These are phyloP conservation scores for Cladophialophora bantiana DNA, from an alignment of 2,329 filamentous ascomycete species.

Conservation along the genomic window DNA sequence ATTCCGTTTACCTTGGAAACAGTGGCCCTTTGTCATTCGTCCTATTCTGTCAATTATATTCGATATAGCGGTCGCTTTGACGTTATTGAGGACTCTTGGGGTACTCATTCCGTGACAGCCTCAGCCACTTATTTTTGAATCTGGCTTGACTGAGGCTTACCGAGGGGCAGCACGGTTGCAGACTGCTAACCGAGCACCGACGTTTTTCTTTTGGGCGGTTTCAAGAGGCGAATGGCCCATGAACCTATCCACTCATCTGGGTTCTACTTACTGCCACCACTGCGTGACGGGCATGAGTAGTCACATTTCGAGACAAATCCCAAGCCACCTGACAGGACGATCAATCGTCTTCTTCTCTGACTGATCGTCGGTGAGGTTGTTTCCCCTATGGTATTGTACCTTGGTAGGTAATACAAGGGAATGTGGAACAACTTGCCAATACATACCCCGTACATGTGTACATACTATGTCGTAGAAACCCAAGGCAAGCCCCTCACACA, in stretches of 20 bases:
- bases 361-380: conserved; percentile 11
- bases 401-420: not conserved
- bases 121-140: not conserved
- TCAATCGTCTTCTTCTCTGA: conserved; percentile 11
- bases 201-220: not conserved
- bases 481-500: not conserved
- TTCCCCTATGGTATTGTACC: not conserved
- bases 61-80: too few species aligned
- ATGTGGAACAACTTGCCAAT: too few species aligned
- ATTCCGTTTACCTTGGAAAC: too few species aligned
- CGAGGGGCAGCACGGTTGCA: not conserved
- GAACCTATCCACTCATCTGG: not conserved
- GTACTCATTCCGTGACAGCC: not conserved
- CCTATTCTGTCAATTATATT: too few species aligned
- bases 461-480: not conserved
- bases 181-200: not conserved
- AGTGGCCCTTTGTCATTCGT: too few species aligned
- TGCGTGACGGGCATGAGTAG: not conserved
- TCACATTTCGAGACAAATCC: not conserved
- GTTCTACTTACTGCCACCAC: not conserved
- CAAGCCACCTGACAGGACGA: conserved; percentile 1
- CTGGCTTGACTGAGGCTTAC: not conserved
- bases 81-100: not conserved
- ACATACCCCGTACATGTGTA: too few species aligned
- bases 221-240: not conserved